Percentiles rank a stretch among this genome's conserved stretches.
Conservation (phyloP, 768 basidiomycete genomes). For the Tulasnella sp. region DNA sequence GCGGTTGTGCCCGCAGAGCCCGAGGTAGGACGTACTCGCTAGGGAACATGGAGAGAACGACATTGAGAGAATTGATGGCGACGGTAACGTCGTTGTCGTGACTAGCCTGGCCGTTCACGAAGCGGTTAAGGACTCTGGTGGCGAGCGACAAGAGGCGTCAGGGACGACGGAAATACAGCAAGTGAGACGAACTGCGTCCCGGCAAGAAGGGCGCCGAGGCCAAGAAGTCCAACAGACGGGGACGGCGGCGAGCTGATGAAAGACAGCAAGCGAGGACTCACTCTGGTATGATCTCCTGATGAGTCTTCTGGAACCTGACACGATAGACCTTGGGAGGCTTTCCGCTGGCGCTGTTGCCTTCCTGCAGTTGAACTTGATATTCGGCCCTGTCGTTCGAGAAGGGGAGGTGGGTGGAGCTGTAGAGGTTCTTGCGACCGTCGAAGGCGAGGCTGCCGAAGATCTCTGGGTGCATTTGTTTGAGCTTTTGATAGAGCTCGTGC, state of each 20-base stretch:
- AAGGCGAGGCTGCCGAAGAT: slow-evolving; percentile 74
- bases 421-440: slow-evolving; percentile 77
- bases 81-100: slow-evolving; percentile 66
- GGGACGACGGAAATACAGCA: neutral
- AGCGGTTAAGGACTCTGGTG: slow-evolving; percentile 58
- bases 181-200: neutral
- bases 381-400: slow-evolving; percentile 52
- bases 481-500: slow-evolving; percentile 60
- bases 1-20: neutral
- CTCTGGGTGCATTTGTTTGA: slow-evolving; percentile 54
- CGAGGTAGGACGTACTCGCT: slow-evolving; percentile 40
- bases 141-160: neutral
- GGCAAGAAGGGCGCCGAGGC: neutral
- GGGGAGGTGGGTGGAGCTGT: slow-evolving; percentile 57
- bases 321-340: slow-evolving; percentile 53
- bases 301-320: slow-evolving; percentile 50
- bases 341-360: slow-evolving; percentile 25
- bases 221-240: neutral
- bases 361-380: slow-evolving; percentile 41
- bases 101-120: slow-evolving; percentile 60
- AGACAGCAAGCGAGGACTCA: slow-evolving; percentile 34
- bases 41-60: slow-evolving; percentile 71
- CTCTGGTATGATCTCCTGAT: slow-evolving; percentile 54
- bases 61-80: slow-evolving; percentile 60
- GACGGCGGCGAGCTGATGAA: neutral